Conservation (phyloP, 495 filamentous ascomycete genomes). For the Neurospora sp. region DNA sequence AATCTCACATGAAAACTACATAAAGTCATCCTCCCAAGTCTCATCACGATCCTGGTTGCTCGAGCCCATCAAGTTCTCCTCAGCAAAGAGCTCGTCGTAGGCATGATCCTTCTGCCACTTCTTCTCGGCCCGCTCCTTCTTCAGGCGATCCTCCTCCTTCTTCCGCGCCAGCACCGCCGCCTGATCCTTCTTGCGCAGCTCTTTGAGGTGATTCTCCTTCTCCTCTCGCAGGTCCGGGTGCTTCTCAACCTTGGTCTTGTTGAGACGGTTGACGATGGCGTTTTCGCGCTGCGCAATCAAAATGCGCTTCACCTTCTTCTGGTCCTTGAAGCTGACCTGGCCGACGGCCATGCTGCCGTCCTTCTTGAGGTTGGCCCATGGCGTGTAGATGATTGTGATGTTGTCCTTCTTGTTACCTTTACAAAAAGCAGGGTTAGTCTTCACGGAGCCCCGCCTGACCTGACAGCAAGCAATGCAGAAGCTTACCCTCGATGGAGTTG, state of each 20-base stretch:
- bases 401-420: conserved; percentile 97
- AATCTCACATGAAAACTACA: conserved; percentile 60
- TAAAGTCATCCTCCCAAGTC: conserved; percentile 64
- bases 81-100: conserved; percentile 75
- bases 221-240: conserved; percentile 71
- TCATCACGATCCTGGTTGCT: conserved; percentile 59
- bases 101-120: conserved; percentile 92
- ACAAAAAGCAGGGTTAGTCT: background rate
- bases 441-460: background rate
- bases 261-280: conserved; percentile 84
- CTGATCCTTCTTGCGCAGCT: conserved; percentile 59
- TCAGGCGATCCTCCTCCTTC: conserved; percentile 69
- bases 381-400: conserved; percentile 90
- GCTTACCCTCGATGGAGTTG: conserved; percentile 87
- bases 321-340: conserved; percentile 91
- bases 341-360: conserved; percentile 93
- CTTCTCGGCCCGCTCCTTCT: conserved; percentile 71
- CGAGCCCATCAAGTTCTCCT: conserved; percentile 51
- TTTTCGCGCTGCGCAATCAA: conserved; percentile 72
- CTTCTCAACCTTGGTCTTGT: conserved; percentile 87
- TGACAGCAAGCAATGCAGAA: background rate
- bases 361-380: conserved; percentile 94
- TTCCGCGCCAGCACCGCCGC: conserved; percentile 55
- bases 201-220: conserved; percentile 62
- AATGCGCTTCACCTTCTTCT: conserved; percentile 73